A percentile compares a stretch with the other conserved stretches of the same genome.
These are phyloP conservation scores for Pseudopyricularia javanii DNA, from an alignment of 2,329 filamentous ascomycete species.

Conservation along the genomic window DNA sequence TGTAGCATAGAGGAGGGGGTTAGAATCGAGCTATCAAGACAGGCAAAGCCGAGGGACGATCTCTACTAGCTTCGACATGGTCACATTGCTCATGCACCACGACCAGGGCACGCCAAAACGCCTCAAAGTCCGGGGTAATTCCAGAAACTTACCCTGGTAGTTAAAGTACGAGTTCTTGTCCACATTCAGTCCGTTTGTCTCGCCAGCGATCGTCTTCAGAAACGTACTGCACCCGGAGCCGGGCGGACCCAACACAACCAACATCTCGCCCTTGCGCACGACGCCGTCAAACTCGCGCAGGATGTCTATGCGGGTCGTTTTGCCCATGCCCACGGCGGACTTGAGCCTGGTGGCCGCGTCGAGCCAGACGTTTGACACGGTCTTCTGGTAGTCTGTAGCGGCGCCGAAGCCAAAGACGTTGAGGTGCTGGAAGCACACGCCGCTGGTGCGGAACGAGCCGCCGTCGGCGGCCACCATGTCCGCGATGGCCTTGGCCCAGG, in stretches of 20 bases:
- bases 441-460: constrained; percentile 44
- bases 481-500: constrained; percentile 49
- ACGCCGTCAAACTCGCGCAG: constrained; percentile 55
- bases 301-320: constrained; percentile 50
- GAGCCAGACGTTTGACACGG: constrained; percentile 50
- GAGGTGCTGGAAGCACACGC: constrained; percentile 54
- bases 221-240: constrained; percentile 72
- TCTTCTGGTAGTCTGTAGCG: constrained; percentile 59
- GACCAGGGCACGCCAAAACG: no score
- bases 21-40: not conserved
- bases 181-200: constrained; percentile 68
- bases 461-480: constrained; percentile 38
- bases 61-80: no score
- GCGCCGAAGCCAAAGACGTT: constrained; percentile 57
- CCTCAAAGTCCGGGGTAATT: not conserved
- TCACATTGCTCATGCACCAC: no score
- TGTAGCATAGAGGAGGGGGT: constrained; percentile 10
- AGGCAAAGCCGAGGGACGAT: not conserved
- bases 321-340: constrained; percentile 37
- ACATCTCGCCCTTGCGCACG: constrained; percentile 60
- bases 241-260: constrained; percentile 62
- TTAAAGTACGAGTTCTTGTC: constrained; percentile 64
- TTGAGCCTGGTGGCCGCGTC: constrained; percentile 30
- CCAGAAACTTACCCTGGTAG: constrained; percentile 52
- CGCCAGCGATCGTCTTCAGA: constrained; percentile 72